Conservation (phyloP, 108 stramenopile species). For the Skeletonema potamos region DNA sequence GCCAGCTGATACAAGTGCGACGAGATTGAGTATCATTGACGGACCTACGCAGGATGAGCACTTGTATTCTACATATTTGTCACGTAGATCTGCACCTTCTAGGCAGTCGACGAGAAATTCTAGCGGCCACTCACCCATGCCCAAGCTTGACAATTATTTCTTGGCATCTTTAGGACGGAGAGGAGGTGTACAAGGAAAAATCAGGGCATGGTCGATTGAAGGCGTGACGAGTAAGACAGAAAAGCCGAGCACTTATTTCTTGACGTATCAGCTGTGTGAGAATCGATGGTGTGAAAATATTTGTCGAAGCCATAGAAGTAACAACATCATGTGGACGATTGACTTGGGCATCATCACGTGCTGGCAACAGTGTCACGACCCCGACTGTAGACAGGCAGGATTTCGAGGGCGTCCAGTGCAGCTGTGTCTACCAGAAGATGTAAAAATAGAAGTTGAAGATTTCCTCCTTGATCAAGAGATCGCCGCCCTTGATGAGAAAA, state of each 20-base stretch:
- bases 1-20: slow-evolving; percentile 56
- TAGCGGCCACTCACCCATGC: slow-evolving; percentile 61
- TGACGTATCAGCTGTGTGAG: slow-evolving; percentile 77
- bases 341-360: slow-evolving; percentile 52
- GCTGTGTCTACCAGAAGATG: slow-evolving; percentile 19
- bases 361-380: slow-evolving; percentile 79
- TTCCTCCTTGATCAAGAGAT: slow-evolving; percentile 47
- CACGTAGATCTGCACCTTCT: neutral
- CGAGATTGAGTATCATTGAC: slow-evolving; percentile 33
- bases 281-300: slow-evolving; percentile 75
- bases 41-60: slow-evolving; percentile 1
- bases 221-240: slow-evolving; percentile 1
- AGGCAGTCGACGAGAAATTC: slow-evolving; percentile 2
- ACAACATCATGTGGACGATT: slow-evolving; percentile 85
- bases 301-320: slow-evolving; percentile 50
- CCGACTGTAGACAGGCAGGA: slow-evolving; percentile 58
- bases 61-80: neutral
- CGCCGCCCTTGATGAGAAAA: slow-evolving; percentile 18
- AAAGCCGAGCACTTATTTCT: slow-evolving; percentile 11
- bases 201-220: slow-evolving; percentile 83
- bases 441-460: slow-evolving; percentile 49
- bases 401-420: slow-evolving; percentile 33
- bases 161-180: slow-evolving; percentile 36
- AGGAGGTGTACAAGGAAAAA: slow-evolving; percentile 70
- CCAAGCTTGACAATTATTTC: slow-evolving; percentile 64